These are phyloP conservation scores for Raffaelea albimanens DNA, from an alignment of 2,329 filamentous ascomycete species.

Conservation along the genomic window DNA sequence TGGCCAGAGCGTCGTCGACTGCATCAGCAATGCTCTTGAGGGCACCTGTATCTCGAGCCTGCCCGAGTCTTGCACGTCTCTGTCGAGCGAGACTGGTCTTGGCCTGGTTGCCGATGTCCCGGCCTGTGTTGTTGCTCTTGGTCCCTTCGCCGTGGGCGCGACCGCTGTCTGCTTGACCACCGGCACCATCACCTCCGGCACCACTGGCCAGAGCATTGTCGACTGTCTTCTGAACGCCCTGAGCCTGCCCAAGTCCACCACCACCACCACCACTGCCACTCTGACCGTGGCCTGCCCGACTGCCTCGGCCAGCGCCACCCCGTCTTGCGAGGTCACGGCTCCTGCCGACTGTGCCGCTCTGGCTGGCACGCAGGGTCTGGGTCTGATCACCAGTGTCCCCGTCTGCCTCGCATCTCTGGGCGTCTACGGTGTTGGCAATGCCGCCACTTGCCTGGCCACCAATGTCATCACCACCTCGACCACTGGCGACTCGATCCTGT, in stretches of 20 bases:
- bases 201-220: slow-evolving; percentile 6
- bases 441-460: slow-evolving; percentile 4
- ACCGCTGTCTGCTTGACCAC: slow-evolving; percentile 7
- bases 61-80: slow-evolving; percentile 4
- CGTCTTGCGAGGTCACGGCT: slow-evolving; percentile 3
- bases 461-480: background rate
- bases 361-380: background rate
- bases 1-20: slow-evolving; percentile 5
- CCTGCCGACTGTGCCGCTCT: slow-evolving; percentile 2
- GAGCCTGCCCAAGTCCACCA: background rate
- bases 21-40: slow-evolving; percentile 3
- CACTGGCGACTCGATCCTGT: slow-evolving; percentile 5
- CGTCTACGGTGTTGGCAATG: slow-evolving; percentile 15
- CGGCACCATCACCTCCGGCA: background rate
- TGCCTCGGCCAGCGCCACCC: background rate
- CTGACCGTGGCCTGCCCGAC: slow-evolving; percentile 1
- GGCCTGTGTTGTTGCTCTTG: slow-evolving; percentile 7
- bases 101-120: slow-evolving; percentile 2
- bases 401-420: slow-evolving; percentile 19
- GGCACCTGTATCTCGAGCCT: slow-evolving; percentile 5
- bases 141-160: slow-evolving; percentile 9
- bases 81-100: background rate
- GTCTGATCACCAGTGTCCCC: slow-evolving; percentile 16
- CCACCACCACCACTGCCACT: background rate
- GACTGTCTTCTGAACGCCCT: slow-evolving; percentile 7